A percentile compares a stretch with the other conserved stretches of the same genome.
phyloP scores from a whole-genome alignment of 2,329 filamentous ascomycete species.

The Scedosporium apiospermum region DNA sequence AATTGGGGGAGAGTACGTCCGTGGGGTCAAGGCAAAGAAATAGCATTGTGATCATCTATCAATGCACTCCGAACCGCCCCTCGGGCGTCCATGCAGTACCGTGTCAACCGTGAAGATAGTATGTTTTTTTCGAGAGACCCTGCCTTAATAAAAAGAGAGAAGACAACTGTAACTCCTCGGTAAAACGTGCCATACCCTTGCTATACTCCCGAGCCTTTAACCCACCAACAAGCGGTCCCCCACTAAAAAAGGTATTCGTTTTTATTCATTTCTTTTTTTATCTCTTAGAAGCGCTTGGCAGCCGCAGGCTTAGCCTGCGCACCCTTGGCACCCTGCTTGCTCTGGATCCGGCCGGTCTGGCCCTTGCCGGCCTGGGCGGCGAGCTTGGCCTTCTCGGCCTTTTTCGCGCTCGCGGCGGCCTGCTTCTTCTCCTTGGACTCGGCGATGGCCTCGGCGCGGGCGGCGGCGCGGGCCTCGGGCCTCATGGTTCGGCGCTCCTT shows the following conservation, averaged over 20 bases:
- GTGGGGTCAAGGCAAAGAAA: slow-evolving; percentile 2
- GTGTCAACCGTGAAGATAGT: slow-evolving; percentile 13
- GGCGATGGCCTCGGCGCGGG: slow-evolving; percentile 84
- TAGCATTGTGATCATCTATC: slow-evolving; percentile 26
- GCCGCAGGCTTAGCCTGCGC: slow-evolving; percentile 75
- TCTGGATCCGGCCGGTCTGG: slow-evolving; percentile 69
- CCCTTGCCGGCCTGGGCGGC: slow-evolving; percentile 68
- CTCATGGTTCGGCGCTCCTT: slow-evolving; percentile 95
- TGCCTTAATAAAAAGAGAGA: slow-evolving; percentile 5
- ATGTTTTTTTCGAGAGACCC: slow-evolving; percentile 5
- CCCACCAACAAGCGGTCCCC: background rate
- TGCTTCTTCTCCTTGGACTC: slow-evolving; percentile 98
- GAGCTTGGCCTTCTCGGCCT: slow-evolving; percentile 97
- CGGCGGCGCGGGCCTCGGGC: slow-evolving; percentile 89
- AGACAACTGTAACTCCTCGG: slow-evolving; percentile 6
- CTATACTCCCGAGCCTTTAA: slow-evolving; percentile 1
- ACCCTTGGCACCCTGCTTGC: slow-evolving; percentile 97
- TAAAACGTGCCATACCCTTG: slow-evolving; percentile 6
- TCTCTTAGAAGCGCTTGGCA: slow-evolving; percentile 66
- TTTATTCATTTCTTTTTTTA: slow-evolving; percentile 11
- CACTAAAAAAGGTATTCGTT: slow-evolving; percentile 2
- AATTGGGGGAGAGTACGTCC: background rate
- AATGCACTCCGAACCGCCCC: slow-evolving; percentile 20
- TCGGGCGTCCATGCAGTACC: slow-evolving; percentile 14
- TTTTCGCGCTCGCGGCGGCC: slow-evolving; percentile 81